Percentiles rank a stretch among this genome's conserved stretches.
Conservation (phyloP, 2,329 filamentous ascomycete species). For the Cytospora mali region DNA sequence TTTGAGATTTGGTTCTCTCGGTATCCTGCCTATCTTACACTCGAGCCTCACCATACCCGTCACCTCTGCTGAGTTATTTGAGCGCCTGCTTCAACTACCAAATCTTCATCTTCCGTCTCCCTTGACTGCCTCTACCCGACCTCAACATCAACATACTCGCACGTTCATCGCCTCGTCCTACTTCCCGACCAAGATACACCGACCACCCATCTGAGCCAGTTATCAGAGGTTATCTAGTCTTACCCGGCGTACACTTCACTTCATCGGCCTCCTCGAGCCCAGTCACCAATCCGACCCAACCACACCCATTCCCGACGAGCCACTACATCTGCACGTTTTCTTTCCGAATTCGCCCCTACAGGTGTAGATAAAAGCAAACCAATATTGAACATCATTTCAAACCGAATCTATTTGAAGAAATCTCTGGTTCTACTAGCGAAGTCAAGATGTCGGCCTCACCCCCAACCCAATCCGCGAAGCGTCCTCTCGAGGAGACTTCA, state of each 20-base stretch:
- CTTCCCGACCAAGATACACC: constrained; percentile 25
- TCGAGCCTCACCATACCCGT: constrained; percentile 25
- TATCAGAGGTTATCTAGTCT: constrained; percentile 29
- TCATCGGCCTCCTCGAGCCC: constrained; percentile 25
- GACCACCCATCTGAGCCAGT: constrained; percentile 25
- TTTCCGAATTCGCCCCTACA: constrained; percentile 71
- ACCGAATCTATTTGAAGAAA: constrained; percentile 43
- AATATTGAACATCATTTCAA: constrained; percentile 51
- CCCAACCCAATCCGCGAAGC: constrained; percentile 75
- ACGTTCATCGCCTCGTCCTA: constrained; percentile 24
- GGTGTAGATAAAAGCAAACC: constrained; percentile 74
- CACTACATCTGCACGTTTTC: constrained; percentile 91
- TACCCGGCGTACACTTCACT: constrained; percentile 17
- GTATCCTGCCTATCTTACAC: constrained; percentile 26
- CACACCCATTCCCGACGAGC: constrained; percentile 45
- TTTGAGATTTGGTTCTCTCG: constrained; percentile 32
- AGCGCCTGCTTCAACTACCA: constrained; percentile 24
- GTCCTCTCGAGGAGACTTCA: constrained; percentile 94
- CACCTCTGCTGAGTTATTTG: constrained; percentile 28
- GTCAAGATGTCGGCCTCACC: constrained; percentile 74
- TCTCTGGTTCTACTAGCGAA: constrained; percentile 38
- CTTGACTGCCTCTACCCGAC: constrained; percentile 28
- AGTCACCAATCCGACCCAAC: constrained; percentile 28
- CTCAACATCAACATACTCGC: constrained; percentile 22
- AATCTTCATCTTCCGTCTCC: constrained; percentile 26